Conservation (phyloP, 2,329 filamentous ascomycete genomes). For the Ceratocystis smalleyi region DNA sequence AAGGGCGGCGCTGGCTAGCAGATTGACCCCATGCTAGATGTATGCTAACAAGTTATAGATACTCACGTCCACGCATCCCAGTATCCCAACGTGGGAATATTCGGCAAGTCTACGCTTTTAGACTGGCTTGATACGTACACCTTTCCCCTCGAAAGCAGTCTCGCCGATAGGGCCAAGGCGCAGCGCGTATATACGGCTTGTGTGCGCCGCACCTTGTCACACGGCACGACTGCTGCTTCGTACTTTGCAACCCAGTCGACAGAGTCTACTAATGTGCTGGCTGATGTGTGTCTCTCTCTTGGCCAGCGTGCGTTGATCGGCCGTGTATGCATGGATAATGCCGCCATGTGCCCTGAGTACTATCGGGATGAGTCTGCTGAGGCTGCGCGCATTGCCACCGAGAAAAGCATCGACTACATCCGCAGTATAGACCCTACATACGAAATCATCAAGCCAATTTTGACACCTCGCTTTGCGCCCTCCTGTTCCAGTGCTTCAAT, state of each 20-base stretch:
- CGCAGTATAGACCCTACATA: slow-evolving; percentile 46
- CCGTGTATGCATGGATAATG: slow-evolving; percentile 83
- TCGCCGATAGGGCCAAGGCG: slow-evolving; percentile 48
- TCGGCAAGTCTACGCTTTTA: slow-evolving; percentile 81
- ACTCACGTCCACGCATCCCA: slow-evolving; percentile 92
- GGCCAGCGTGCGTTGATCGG: slow-evolving; percentile 88
- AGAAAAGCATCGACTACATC: slow-evolving; percentile 50
- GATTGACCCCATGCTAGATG: background rate
- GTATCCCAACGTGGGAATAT: slow-evolving; percentile 86
- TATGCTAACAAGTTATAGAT: slow-evolving; percentile 38
- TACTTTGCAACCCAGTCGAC: slow-evolving; percentile 90
- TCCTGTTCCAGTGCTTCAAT: slow-evolving; percentile 48
- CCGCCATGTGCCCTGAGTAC: slow-evolving; percentile 49
- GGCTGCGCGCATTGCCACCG: slow-evolving; percentile 40
- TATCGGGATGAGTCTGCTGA: slow-evolving; percentile 61
- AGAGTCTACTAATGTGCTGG: slow-evolving; percentile 75
- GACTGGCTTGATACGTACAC: slow-evolving; percentile 93
- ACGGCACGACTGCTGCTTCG: slow-evolving; percentile 86
- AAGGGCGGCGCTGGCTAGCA: background rate
- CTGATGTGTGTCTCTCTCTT: slow-evolving; percentile 58
- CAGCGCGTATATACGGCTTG: slow-evolving; percentile 60
- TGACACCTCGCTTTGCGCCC: slow-evolving; percentile 59
- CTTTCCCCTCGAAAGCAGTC: slow-evolving; percentile 75
- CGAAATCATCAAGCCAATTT: slow-evolving; percentile 56
- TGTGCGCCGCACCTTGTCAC: slow-evolving; percentile 62